Percentiles rank a stretch among this genome's conserved stretches.
Evolutionary conservation across 148 eudicot genomes (phyloP).

Genomic region (Dysphania ambrosioides): DNA sequence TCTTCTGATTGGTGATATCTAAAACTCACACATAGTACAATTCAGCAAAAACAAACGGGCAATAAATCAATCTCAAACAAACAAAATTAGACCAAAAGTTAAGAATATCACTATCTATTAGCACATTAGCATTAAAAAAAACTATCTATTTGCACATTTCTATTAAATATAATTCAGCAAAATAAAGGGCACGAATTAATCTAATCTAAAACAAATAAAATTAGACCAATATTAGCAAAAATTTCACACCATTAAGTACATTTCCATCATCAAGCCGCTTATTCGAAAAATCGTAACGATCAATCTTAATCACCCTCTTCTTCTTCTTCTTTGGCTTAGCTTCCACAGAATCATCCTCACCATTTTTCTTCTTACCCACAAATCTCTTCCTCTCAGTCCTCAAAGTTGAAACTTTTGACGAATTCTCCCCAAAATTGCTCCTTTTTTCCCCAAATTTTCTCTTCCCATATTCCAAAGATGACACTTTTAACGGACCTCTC

Average conservation of each 20-base stretch:
- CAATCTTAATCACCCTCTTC: conserved; percentile 46
- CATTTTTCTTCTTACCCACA: conserved; percentile 22
- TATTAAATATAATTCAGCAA: conserved; percentile 4
- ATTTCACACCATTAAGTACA: conserved; percentile 38
- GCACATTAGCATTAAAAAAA: too few relatives aligned
- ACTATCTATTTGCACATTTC: too few relatives aligned
- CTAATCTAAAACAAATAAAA: not conserved
- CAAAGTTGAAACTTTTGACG: conserved; percentile 24
- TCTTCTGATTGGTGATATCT: conserved; percentile 44
- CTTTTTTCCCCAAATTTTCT: conserved; percentile 9
- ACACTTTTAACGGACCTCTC: conserved; percentile 7
- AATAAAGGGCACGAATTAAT: not conserved
- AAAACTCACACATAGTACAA: conserved; percentile 15
- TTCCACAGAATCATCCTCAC: conserved; percentile 28
- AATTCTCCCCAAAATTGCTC: not conserved
- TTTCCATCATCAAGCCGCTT: conserved; percentile 57
- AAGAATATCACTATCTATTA: too few relatives aligned
- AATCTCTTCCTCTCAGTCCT: conserved; percentile 26
- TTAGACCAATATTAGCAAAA: not conserved
- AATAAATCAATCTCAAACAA: conserved; percentile 7
- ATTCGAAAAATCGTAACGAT: conserved; percentile 50
- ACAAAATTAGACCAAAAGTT: not conserved
- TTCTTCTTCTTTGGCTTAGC: conserved; percentile 42
- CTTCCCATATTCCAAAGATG: conserved; percentile 21
- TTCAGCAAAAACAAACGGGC: not conserved